A percentile compares a stretch with the other conserved stretches of the same genome.
Evolutionary conservation across 139 green algal genomes (phyloP).

Genomic region (Spirogloea muscicola): DNA sequence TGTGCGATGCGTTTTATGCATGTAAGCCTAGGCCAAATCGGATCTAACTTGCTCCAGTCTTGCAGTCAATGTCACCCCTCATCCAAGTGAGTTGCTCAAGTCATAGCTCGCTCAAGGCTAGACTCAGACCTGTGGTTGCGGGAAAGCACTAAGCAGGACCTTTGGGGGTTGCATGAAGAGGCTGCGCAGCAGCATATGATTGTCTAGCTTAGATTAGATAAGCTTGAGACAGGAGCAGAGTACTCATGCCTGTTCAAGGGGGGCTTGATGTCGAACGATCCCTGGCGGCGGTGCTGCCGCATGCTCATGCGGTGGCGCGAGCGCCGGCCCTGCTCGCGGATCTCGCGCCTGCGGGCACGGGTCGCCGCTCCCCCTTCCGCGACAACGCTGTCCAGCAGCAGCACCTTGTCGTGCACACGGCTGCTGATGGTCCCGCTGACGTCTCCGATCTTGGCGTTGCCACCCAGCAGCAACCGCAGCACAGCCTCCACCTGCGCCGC

Average conservation of each 20-base stretch:
- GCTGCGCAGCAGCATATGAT: neutral
- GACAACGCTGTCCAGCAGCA: conserved; percentile 13
- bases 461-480: neutral
- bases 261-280: neutral
- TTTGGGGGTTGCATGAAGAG: too few species aligned
- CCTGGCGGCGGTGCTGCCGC: neutral
- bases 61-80: too few species aligned
- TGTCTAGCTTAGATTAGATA: conserved; percentile 1
- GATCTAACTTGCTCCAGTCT: too few species aligned
- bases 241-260: conserved; percentile 6
- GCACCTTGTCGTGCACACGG: neutral
- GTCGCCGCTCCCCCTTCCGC: neutral
- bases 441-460: conserved; percentile 12
- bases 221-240: too few species aligned
- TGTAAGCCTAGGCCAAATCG: too few species aligned
- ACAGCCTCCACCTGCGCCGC: neutral
- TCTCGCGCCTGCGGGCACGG: neutral
- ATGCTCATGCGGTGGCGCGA: neutral
- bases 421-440: neutral
- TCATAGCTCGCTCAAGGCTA: neutral
- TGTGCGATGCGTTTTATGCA: too few species aligned
- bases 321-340: neutral
- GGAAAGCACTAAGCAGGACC: neutral
- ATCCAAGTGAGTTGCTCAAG: neutral
- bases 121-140: neutral